A percentile compares a stretch with the other conserved stretches of the same genome.
Evolutionary conservation across 139 green algal genomes (phyloP).

Genomic region (Chlorella sp.): DNA sequence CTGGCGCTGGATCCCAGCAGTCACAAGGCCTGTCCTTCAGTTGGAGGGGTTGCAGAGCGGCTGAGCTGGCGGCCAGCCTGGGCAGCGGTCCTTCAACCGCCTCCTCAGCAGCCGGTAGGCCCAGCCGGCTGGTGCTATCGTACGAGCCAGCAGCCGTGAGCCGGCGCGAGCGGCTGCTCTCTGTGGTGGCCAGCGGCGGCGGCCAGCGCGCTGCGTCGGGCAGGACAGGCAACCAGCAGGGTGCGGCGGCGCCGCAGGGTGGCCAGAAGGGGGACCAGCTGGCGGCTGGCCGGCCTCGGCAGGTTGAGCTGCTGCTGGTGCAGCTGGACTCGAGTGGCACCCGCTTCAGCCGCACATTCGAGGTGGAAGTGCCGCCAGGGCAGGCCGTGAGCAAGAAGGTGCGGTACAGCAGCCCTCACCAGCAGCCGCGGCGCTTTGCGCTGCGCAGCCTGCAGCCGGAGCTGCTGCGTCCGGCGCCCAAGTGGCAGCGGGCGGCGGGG

Average conservation of each 20-base stretch:
- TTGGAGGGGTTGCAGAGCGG: not conserved
- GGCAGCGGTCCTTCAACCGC: not conserved
- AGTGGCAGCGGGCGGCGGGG: not conserved
- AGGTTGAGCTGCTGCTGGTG: not conserved
- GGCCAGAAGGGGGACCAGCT: too few species aligned
- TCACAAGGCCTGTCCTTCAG: not conserved
- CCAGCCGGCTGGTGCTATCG: not conserved
- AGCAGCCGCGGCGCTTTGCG: not conserved
- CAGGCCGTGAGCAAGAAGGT: constrained; percentile 28
- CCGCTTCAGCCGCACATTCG: not conserved
- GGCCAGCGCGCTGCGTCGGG: too few species aligned
- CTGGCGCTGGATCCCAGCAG: not conserved
- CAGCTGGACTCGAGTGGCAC: constrained; percentile 3
- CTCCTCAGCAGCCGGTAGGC: not conserved
- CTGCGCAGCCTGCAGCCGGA: not conserved
- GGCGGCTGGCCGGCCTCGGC: not conserved
- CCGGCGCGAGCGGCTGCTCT: constrained; percentile 1
- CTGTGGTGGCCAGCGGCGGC: not conserved
- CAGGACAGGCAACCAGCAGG: too few species aligned
- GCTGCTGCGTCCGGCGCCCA: not conserved
- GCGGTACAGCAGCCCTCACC: constrained; percentile 16
- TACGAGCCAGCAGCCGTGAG: not conserved
- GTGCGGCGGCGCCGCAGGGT: too few species aligned
- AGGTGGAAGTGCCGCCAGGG: not conserved
- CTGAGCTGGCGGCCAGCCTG: constrained; percentile 9